Evolutionary conservation across 164 flowering plant species (phyloP).

Genomic region (Vitis cinerea): DNA sequence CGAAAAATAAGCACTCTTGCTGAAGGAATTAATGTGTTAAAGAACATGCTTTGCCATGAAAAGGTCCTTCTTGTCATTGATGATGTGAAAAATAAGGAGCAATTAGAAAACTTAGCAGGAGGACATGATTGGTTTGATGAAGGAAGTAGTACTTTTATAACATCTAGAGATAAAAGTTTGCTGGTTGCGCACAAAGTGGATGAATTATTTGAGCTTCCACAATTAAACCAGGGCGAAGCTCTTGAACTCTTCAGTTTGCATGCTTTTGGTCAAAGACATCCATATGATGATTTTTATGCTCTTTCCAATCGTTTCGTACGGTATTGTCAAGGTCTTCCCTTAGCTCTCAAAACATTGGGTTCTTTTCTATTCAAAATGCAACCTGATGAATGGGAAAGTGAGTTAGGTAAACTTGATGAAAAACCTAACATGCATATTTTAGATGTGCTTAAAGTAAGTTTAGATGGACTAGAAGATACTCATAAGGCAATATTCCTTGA

Average conservation of each 20-base stretch:
- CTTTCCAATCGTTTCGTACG: not conserved
- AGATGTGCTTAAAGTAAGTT: not conserved
- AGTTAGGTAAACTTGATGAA: too few relatives aligned
- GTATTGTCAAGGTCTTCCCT: not conserved
- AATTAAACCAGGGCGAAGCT: not conserved
- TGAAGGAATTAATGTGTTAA: too few relatives aligned
- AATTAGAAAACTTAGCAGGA: slow-evolving; percentile 2
- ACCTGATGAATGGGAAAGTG: too few relatives aligned
- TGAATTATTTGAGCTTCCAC: not conserved
- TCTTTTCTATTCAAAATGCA: too few relatives aligned
- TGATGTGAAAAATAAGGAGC: not conserved
- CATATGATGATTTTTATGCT: not conserved
- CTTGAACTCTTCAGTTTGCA: slow-evolving; percentile 2
- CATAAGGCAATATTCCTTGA: not conserved
- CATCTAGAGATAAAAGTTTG: not conserved
- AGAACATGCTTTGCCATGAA: not conserved
- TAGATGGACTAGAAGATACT: not conserved
- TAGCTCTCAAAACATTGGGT: too few relatives aligned
- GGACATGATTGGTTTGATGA: not conserved
- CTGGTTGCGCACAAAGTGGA: not conserved
- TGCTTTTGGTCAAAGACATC: not conserved
- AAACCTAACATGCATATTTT: too few relatives aligned
- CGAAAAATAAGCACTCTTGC: too few relatives aligned
- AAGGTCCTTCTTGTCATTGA: slow-evolving; percentile 3
- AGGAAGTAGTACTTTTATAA: slow-evolving; percentile 7